These are phyloP conservation scores for Smittium mucronatum DNA, from an alignment of 371 early-diverging fungal genomes.

Conservation along the genomic window DNA sequence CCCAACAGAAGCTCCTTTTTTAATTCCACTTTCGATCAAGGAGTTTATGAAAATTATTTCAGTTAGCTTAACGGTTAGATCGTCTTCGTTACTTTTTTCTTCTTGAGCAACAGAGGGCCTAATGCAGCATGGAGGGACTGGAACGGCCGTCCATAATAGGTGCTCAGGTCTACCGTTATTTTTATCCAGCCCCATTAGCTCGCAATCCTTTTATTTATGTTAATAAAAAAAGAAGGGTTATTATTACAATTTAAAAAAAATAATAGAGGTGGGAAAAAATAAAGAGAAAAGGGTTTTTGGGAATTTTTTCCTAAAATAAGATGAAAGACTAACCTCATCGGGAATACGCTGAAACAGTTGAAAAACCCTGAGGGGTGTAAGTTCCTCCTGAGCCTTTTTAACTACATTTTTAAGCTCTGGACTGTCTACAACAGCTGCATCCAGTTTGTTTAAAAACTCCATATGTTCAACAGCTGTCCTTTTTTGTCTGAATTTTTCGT, in stretches of 20 bases:
- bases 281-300: too few relatives aligned
- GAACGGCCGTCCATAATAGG: conserved; percentile 84
- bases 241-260: not conserved
- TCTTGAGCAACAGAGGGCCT: conserved; percentile 96
- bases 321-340: conserved; percentile 20
- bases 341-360: conserved; percentile 76
- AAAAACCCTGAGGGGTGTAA: conserved; percentile 82
- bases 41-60: conserved; percentile 94
- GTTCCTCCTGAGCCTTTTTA: conserved; percentile 81
- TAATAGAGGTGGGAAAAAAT: not conserved
- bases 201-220: conserved; percentile 66
- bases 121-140: conserved; percentile 96
- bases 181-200: conserved; percentile 84
- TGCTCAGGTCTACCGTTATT: conserved; percentile 76
- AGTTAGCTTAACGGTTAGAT: conserved; percentile 94
- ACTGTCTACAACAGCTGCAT: conserved; percentile 49
- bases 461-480: conserved; percentile 61
- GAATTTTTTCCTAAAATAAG: too few relatives aligned
- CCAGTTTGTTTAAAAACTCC: conserved; percentile 55
- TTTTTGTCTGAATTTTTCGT: conserved; percentile 81
- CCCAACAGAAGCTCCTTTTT: conserved; percentile 64
- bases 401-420: conserved; percentile 67
- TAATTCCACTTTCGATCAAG: conserved; percentile 68
- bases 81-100: conserved; percentile 95
- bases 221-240: not conserved